Evolutionary conservation across 345 rosid genomes (phyloP), one percentile per base, ranked within the genome.

Genomic region (Dipteronia sinensis): DNA sequence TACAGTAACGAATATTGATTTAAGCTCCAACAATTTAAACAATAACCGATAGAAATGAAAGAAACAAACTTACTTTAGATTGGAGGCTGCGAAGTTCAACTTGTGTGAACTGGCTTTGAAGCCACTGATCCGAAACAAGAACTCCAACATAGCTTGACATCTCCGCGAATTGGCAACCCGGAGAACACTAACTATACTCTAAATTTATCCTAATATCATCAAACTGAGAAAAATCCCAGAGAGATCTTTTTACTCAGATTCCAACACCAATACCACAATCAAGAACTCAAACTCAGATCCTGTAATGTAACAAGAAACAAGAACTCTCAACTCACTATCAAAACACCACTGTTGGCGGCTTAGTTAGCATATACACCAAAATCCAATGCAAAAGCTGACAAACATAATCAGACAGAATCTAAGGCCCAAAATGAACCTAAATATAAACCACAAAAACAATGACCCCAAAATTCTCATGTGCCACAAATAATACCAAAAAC

Each of bases 81-180:
- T 85, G 84, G 72, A 95, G 97, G 85, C 92, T 85, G 19, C 93
- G 97, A 82, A 95, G 97, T 81, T 93, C 98, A 22, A 91, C 92
- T 85, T 95, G 98, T 1, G 93, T 91, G 82, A 93, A 93, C 80
- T 93, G 97, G 79, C 93, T 88, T 83, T 93, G 95, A 51, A 93
- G 88, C 97, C 84, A 86, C 78, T 88, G 93, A 86, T 95, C 99
- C 1, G 98, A 89, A 65, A 92, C 88, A n/a, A 85, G 79, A 81
- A 93, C 92, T 65, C 95, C 95, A 40, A 78, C 81, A 38, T 77
- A 89, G 75, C 92, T 86, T 29, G 99, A 91, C 99, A 95, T 95
- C 76, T 83, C 86, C 69, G 71, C 70, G 25, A 58, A 81, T 56
- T 68, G 12, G 53, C 72, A 76, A 65, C 72, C 46, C 78, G 27